A percentile compares a stretch with the other conserved stretches of the same genome.
phyloP scores from a whole-genome alignment of 2,329 filamentous ascomycete genomes.

The Ascochyta rabiei region DNA sequence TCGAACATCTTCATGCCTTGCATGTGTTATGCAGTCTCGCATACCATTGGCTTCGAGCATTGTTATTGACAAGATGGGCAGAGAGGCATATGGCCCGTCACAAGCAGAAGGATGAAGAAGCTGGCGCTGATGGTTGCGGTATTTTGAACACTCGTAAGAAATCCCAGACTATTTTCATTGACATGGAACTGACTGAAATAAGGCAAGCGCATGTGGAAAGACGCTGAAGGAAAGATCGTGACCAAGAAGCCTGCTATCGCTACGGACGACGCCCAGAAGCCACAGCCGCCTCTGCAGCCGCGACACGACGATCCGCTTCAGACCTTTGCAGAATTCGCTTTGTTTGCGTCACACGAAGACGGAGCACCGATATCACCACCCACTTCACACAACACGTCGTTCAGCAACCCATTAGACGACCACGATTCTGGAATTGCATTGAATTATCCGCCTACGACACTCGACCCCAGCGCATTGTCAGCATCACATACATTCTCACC shows the following conservation, averaged over 20 bases:
- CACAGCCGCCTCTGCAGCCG: constrained; percentile 8
- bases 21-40: not conserved
- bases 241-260: constrained; percentile 47
- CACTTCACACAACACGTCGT: constrained; percentile 38
- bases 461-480: constrained; percentile 28
- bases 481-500: constrained; percentile 31
- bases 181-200: not conserved
- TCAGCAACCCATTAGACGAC: constrained; percentile 36
- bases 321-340: constrained; percentile 27
- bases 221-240: constrained; percentile 60
- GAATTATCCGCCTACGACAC: constrained; percentile 24
- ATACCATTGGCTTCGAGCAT: not conserved
- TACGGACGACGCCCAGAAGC: constrained; percentile 14
- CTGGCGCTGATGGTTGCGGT: constrained; percentile 58
- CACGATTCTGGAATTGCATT: constrained; percentile 35
- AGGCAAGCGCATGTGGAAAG: constrained; percentile 61
- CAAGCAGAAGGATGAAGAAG: constrained; percentile 62
- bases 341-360: constrained; percentile 28
- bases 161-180: accelerated
- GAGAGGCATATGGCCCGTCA: constrained; percentile 64
- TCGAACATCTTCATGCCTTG: not conserved
- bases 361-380: constrained; percentile 44
- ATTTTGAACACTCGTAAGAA: constrained; percentile 56
- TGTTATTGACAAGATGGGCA: constrained; percentile 41
- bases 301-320: constrained; percentile 22